Conservation (phyloP, 2,329 filamentous ascomycete genomes). For the Botrytis galanthina region DNA sequence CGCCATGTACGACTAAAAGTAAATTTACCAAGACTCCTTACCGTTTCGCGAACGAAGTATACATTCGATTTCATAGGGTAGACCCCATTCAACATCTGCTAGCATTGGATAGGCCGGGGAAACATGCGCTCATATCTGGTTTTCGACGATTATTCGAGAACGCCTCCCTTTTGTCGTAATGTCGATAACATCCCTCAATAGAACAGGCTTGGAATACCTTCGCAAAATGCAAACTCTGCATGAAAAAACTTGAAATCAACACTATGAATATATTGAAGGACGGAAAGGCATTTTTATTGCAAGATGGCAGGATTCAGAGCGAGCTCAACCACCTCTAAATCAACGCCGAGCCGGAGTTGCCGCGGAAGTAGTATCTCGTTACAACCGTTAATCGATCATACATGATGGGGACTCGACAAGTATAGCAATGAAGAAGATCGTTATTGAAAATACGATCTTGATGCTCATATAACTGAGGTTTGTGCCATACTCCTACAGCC, state of each 20-base stretch:
- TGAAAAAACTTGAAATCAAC: background rate
- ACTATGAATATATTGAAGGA: background rate
- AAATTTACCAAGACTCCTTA: background rate
- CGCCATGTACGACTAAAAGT: background rate
- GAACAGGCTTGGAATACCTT: background rate
- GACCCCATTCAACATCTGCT: background rate
- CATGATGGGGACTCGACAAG: background rate
- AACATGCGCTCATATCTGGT: background rate
- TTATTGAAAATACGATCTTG: background rate
- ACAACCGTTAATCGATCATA: background rate
- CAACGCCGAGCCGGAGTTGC: too few relatives aligned
- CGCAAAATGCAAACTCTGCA: background rate
- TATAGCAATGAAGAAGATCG: background rate
- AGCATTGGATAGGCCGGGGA: too few relatives aligned
- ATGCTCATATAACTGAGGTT: background rate
- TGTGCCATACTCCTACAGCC: background rate
- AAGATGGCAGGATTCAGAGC: background rate
- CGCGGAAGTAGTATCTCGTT: background rate
- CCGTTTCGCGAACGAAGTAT: background rate
- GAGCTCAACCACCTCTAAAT: background rate
- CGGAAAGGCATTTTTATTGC: too few relatives aligned
- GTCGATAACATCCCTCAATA: background rate
- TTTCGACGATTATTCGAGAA: background rate
- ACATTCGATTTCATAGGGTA: background rate
- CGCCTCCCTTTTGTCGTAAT: background rate